Evolutionary conservation across 768 basidiomycete species (phyloP), one percentile per base, ranked within the genome.

Genomic region (Lentinula aciculospora): DNA sequence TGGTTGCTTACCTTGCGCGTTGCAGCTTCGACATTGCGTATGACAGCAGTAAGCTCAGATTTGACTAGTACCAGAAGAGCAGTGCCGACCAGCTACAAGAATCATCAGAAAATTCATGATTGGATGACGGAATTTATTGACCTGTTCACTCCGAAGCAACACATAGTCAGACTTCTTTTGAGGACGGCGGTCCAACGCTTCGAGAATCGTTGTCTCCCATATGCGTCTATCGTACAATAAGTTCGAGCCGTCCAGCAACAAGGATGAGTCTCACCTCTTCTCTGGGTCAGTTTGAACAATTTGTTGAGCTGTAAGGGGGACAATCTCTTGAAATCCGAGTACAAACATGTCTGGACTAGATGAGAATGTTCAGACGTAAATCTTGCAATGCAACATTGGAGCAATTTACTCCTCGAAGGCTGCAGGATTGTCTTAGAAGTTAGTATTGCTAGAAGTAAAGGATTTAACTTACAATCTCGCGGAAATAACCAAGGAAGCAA

Each of bases 231-330:
- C 31, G 29, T 15, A 31, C 19, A 34, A 40, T 25, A 31, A 34
- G 31, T 27, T 36, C 4, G 42, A 5, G 39, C 9, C n/a, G n/a
- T n/a, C 32, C 36, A 29, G 31, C 3, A 19, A 45, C 29, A 12
- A 34, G 27, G 13, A 39, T n/a, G 15, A 29, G 19, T 59, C 75
- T 23, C 53, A 88, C 92, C 84, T 82, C 73, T 93, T 94, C 67
- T 94, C 93, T 1, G 95, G 94, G 71, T 98, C 95, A 5, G 94
- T 88, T 69, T 97, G 94, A 15, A 98, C 79, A 42, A 99, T 98
- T 69, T 98, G 95, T 65, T 95, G 93, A 2, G 97, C 93, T n/a
- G 93, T 98, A 47, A 99, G 80, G 3, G 94, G 94, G 0, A 99
- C 97, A 54, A 99, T 94, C 71, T 99, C 97, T 71, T 99, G 95